Conservation (phyloP, 495 filamentous ascomycete genomes). For the Massariosphaeria phaeospora region DNA sequence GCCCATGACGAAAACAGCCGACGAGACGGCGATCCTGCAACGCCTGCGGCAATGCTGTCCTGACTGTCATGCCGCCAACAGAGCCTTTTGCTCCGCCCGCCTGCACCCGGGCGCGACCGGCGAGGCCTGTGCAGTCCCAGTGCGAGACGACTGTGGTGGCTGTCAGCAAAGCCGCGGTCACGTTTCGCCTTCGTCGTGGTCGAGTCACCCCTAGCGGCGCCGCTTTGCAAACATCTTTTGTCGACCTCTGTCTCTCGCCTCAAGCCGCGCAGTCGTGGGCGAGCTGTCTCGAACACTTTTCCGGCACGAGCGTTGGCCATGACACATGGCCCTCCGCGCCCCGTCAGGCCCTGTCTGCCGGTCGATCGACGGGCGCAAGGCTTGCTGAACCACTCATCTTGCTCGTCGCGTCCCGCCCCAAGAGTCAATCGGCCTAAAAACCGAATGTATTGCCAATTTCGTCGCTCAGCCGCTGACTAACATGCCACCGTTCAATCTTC, state of each 20-base stretch:
- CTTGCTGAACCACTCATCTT: not conserved
- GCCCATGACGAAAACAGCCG: slow-evolving; percentile 28
- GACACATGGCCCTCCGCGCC: slow-evolving; percentile 20
- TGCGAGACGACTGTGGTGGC: not conserved
- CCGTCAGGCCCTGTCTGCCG: slow-evolving; percentile 1
- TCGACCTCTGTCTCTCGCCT: not conserved
- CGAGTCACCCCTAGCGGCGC: slow-evolving; percentile 19
- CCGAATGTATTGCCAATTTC: slow-evolving; percentile 25
- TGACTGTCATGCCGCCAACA: slow-evolving; percentile 27
- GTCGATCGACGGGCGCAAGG: not conserved
- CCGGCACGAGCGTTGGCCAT: slow-evolving; percentile 14
- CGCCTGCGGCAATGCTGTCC: slow-evolving; percentile 22
- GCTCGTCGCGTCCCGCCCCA: not conserved
- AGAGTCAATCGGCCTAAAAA: slow-evolving; percentile 13
- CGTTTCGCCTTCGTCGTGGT: slow-evolving; percentile 31
- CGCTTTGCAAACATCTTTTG: slow-evolving; percentile 6
- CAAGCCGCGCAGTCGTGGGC: slow-evolving; percentile 10
- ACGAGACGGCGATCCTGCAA: slow-evolving; percentile 24
- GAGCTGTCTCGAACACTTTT: slow-evolving; percentile 21
- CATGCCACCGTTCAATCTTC: no score
- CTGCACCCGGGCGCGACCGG: slow-evolving; percentile 16
- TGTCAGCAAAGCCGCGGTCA: slow-evolving; percentile 13
- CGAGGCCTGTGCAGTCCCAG: no score
- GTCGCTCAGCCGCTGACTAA: slow-evolving; percentile 6
- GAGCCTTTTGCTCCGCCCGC: slow-evolving; percentile 18